Conservation (phyloP, 768 basidiomycete genomes). For the Rhodosporidiobolus odoratus region DNA sequence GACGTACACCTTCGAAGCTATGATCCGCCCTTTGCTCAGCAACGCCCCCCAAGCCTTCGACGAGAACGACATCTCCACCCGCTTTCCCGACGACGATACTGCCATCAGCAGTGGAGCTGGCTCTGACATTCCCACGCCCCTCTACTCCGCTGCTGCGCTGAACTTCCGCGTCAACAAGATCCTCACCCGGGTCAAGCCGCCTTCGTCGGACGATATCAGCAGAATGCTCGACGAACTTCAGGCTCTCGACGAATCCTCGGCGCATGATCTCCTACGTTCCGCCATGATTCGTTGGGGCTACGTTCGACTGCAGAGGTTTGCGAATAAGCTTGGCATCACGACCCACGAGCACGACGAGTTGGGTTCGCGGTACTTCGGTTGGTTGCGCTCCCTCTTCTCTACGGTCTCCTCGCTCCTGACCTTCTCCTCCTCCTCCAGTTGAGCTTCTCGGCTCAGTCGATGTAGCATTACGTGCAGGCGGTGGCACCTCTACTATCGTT, state of each 20-base stretch:
- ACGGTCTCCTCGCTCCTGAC: background rate
- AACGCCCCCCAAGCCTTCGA: background rate
- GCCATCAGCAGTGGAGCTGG: background rate
- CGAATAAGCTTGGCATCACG: background rate
- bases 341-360: background rate
- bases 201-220: background rate
- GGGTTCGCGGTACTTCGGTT: background rate
- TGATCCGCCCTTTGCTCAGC: conserved; percentile 8
- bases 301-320: conserved; percentile 5
- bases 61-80: conserved; percentile 7
- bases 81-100: conserved; percentile 3
- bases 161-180: conserved; percentile 6
- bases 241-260: background rate
- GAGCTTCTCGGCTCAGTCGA: background rate
- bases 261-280: background rate
- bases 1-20: background rate
- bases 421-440: background rate
- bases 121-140: background rate
- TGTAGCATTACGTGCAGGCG: background rate
- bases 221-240: conserved; percentile 20
- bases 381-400: background rate
- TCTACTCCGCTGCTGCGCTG: conserved; percentile 1
- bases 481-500: background rate
- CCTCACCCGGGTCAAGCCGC: background rate
- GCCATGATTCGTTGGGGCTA: background rate